phyloP scores from a whole-genome alignment of 345 rosid genomes.

The Triadica sebifera region DNA sequence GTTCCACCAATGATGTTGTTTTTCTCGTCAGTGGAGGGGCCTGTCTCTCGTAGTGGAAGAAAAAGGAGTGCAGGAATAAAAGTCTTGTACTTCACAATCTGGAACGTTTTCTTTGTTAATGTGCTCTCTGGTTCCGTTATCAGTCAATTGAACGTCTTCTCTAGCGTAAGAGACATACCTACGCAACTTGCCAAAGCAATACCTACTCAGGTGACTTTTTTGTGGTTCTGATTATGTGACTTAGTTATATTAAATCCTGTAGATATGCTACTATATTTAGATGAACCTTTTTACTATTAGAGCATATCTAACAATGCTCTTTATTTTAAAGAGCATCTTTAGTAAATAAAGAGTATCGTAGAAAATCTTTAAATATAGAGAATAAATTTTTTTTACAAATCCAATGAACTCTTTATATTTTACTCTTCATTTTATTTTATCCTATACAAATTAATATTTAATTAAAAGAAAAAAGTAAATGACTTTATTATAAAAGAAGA shows the following conservation, averaged over 20 bases:
- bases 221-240: slow-evolving; percentile 1
- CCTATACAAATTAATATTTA: too few relatives aligned
- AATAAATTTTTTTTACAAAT: too few relatives aligned
- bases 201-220: slow-evolving; percentile 63
- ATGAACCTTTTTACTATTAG: too few relatives aligned
- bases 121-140: slow-evolving; percentile 79
- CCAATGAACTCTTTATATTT: too few relatives aligned
- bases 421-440: too few relatives aligned
- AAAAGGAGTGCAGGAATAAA: slow-evolving; percentile 82
- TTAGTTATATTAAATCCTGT: not conserved
- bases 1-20: slow-evolving; percentile 94
- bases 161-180: slow-evolving; percentile 65
- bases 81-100: slow-evolving; percentile 78
- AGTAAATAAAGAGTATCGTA: too few relatives aligned
- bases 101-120: slow-evolving; percentile 92
- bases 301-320: too few relatives aligned
- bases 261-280: not conserved
- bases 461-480: too few relatives aligned
- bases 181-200: slow-evolving; percentile 65
- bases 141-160: slow-evolving; percentile 43
- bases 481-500: too few relatives aligned
- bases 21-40: slow-evolving; percentile 76
- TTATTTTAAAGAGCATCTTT: too few relatives aligned
- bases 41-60: slow-evolving; percentile 67
- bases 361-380: too few relatives aligned